Evolutionary conservation across 306 rosid genomes (phyloP).

Genomic region (Pyrus pyrifolia): DNA sequence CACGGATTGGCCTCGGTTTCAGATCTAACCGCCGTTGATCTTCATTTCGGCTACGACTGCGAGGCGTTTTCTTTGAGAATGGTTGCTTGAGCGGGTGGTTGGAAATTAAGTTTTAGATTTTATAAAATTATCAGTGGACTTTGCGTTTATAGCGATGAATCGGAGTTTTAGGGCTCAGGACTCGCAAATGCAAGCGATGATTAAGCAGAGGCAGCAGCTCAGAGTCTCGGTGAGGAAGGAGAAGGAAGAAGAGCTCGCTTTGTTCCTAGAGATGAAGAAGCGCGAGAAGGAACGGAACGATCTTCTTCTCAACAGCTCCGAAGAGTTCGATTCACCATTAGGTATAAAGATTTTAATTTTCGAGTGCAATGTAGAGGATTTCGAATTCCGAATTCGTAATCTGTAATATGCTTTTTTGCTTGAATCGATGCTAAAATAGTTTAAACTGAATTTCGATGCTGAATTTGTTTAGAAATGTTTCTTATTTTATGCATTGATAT

Average conservation of each 20-base stretch:
- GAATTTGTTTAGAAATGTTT: neutral
- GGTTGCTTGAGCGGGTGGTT: conserved; percentile 17
- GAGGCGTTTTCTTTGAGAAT: conserved; percentile 19
- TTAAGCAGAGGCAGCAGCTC: conserved; percentile 63
- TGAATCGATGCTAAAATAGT: neutral
- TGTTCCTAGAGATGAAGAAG: conserved; percentile 81
- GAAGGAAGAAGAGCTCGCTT: conserved; percentile 85
- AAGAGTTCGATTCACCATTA: conserved; percentile 64
- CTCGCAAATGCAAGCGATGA: conserved; percentile 54
- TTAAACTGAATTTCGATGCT: neutral
- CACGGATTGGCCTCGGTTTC: conserved; percentile 3
- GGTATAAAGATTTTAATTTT: conserved; percentile 30
- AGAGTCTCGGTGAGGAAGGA: conserved; percentile 44
- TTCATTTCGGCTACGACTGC: neutral
- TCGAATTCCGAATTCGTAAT: neutral
- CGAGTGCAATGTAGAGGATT: neutral
- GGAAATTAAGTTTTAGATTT: conserved; percentile 16
- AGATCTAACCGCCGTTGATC: conserved; percentile 29
- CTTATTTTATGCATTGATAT: neutral
- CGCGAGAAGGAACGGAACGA: conserved; percentile 87
- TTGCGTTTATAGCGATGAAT: conserved; percentile 50
- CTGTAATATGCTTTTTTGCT: neutral
- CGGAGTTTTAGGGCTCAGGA: conserved; percentile 85
- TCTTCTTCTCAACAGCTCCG: conserved; percentile 59
- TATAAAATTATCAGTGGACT: conserved; percentile 15